Percentiles rank a stretch among this genome's conserved stretches.
Evolutionary conservation across 306 rosid species (phyloP).

Genomic region (Casuarina equisetifolia): DNA sequence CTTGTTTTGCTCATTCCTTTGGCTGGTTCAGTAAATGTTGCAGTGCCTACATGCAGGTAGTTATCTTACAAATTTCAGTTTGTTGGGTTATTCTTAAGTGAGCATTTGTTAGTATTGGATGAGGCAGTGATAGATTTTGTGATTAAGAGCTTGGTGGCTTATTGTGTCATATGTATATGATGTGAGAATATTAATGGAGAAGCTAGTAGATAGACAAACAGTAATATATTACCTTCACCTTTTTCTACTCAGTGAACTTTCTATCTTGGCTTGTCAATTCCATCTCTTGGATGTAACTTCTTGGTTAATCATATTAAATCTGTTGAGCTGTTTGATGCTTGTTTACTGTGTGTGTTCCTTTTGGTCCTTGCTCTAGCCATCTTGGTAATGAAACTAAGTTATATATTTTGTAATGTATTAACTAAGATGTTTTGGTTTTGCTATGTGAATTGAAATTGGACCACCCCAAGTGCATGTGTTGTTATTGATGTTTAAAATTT

Average conservation of each 20-base stretch:
- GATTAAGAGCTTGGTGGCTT: constrained; percentile 1
- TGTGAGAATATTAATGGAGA: not conserved
- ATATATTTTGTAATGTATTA: no score
- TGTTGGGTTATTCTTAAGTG: not conserved
- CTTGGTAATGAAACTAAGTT: no score
- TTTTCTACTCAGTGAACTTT: not conserved
- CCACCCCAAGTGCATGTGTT: not conserved
- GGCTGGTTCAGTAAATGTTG: not conserved
- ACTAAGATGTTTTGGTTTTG: not conserved
- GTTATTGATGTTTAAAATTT: constrained; percentile 2
- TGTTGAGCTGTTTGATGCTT: not conserved
- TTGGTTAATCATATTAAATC: not conserved
- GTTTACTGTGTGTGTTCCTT: no score
- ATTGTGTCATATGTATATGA: not conserved
- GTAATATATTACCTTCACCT: not conserved
- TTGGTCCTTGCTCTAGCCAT: no score
- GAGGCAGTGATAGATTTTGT: not conserved
- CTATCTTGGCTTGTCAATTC: not conserved
- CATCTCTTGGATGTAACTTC: not conserved
- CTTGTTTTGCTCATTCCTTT: not conserved
- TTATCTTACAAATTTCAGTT: not conserved
- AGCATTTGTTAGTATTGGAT: not conserved
- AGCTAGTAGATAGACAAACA: not conserved
- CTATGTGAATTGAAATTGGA: not conserved
- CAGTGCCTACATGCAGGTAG: not conserved